Evolutionary conservation across 2,329 filamentous ascomycete genomes (phyloP).

Genomic region (Phyllosticta paracitricarpa): DNA sequence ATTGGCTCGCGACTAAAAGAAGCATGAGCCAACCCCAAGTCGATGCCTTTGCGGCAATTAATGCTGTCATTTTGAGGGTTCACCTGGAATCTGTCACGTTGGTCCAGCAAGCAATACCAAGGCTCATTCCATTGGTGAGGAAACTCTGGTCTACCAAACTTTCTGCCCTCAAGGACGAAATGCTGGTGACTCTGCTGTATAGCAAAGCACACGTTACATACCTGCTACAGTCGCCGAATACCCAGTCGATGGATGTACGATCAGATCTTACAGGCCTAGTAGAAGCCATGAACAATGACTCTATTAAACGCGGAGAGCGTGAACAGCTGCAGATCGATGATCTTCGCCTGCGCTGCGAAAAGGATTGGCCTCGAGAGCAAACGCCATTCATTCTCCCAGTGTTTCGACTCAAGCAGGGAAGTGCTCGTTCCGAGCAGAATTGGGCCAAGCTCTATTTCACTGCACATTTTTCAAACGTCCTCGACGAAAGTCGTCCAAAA

Average conservation of each 20-base stretch:
- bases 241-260: conserved; percentile 23
- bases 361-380: conserved; percentile 21
- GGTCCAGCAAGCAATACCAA: conserved; percentile 48
- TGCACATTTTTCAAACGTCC: conserved; percentile 26
- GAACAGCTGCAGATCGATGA: conserved; percentile 72
- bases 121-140: conserved; percentile 60
- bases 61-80: conserved; percentile 55
- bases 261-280: conserved; percentile 53
- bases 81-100: conserved; percentile 59
- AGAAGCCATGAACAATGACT: conserved; percentile 67
- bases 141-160: conserved; percentile 70
- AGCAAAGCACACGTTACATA: conserved; percentile 35
- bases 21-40: conserved; percentile 57
- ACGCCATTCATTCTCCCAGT: conserved; percentile 17
- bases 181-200: conserved; percentile 62
- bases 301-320: conserved; percentile 58
- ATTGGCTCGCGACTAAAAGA: conserved; percentile 51
- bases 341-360: conserved; percentile 34
- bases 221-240: conserved; percentile 22
- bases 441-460: conserved; percentile 32
- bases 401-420: conserved; percentile 25
- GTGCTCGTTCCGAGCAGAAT: conserved; percentile 18
- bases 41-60: conserved; percentile 65
- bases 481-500: conserved; percentile 17
- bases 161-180: conserved; percentile 57